phyloP scores from a whole-genome alignment of 306 rosid genomes.

The Urtica urens region DNA sequence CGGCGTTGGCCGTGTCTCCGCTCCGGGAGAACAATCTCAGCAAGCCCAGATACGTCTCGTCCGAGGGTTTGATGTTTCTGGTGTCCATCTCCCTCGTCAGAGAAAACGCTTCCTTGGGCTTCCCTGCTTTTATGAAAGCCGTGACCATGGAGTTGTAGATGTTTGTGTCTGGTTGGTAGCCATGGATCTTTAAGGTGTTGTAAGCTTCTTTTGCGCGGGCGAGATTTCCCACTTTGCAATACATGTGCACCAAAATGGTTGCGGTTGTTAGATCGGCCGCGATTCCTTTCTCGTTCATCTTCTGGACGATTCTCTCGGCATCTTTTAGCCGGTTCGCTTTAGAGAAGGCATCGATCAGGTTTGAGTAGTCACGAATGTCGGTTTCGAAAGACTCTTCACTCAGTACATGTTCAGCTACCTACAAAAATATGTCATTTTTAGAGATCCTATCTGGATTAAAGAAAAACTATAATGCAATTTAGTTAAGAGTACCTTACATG shows the following conservation, averaged over 20 bases:
- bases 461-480: background rate
- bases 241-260: conserved; percentile 56
- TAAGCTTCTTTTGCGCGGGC: conserved; percentile 52
- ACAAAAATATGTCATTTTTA: conserved; percentile 22
- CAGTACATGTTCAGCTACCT: conserved; percentile 73
- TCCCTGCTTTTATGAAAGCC: conserved; percentile 53
- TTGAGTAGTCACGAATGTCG: conserved; percentile 52
- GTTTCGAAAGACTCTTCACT: conserved; percentile 70
- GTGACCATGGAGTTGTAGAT: conserved; percentile 55
- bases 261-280: conserved; percentile 42
- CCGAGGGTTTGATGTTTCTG: conserved; percentile 37
- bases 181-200: conserved; percentile 43
- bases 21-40: conserved; percentile 39
- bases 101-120: conserved; percentile 31
- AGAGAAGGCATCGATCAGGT: conserved; percentile 59
- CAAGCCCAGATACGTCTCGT: conserved; percentile 60
- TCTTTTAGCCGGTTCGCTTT: conserved; percentile 48
- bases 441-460: conserved; percentile 3
- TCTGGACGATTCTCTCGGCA: conserved; percentile 61
- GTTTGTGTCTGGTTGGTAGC: conserved; percentile 58
- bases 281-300: conserved; percentile 57
- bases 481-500: background rate
- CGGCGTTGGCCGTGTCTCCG: conserved; percentile 35
- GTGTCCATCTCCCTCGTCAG: conserved; percentile 64
- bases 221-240: conserved; percentile 63